Evolutionary conservation across 768 basidiomycete species (phyloP), one percentile per base, ranked within the genome.

Genomic region (Cystobasidium onofrii): DNA sequence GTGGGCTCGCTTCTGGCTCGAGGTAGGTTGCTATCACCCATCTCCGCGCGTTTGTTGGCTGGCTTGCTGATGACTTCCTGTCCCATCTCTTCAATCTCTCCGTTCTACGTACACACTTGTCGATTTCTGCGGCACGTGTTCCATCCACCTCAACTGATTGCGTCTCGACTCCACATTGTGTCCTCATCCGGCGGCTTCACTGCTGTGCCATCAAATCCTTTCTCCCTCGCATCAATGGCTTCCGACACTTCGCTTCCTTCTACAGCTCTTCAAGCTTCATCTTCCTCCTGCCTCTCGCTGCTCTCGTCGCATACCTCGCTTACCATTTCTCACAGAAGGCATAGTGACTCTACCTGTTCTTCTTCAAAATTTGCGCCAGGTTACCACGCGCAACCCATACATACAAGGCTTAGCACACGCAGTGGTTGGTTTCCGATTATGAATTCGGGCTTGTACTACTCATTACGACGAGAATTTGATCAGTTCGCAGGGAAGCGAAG

Each of bases 241-340:
- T n/a, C n/a, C n/a, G n/a, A n/a, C n/a, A n/a, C n/a, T n/a, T n/a
- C n/a, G n/a, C 25, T 12, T 17, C 27, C 33, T 9, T 13, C 23
- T 6, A 46, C 12, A 64, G 63, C 63, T 46, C 63, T 4, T 64
- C 63, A 46, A 64, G 25, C 36, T 27, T 71, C 7, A 34, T 71
- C 54, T 71, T 57, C 55, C 55, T 71, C 31, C 33, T 71, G 6
- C 69, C 69, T 4, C 55, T 71, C 9, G 69, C 69, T 4, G 69
- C 55, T 29, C 36, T 71, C 17, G 69, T 71, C n/a, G 69, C 69
- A 55, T 71, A 46, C 20, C 69, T 71, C 25, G 69, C 69, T 29
- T 71, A 71, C 29, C 55, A 71, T 25, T 60, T 34, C 29, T 71
- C 69, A 17, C 57, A 60, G 46, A 50, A 50, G 46, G 46, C 46